Evolutionary conservation across 495 filamentous ascomycete genomes (phyloP).

Genomic region (Clohesyomyces aquaticus): DNA sequence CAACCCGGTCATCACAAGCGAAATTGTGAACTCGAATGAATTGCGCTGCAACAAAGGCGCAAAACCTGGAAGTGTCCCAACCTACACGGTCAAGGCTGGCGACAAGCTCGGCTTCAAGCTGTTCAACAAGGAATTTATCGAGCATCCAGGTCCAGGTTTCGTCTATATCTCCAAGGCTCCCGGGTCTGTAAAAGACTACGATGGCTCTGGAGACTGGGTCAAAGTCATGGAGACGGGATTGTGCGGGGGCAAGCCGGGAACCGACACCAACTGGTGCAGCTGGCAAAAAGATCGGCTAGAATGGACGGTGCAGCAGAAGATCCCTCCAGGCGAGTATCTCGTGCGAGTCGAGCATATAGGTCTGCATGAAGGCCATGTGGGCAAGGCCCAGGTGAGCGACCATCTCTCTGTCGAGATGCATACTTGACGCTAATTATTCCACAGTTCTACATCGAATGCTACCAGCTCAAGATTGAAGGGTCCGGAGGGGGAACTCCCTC

Average conservation of each 20-base stretch:
- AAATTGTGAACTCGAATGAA: conserved; percentile 35
- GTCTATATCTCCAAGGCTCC: conserved; percentile 40
- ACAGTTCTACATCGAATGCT: conserved; percentile 28
- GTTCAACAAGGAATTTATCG: conserved; percentile 40
- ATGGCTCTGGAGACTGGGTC: conserved; percentile 41
- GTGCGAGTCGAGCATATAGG: conserved; percentile 39
- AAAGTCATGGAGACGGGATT: conserved; percentile 36
- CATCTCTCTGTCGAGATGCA: too few species aligned
- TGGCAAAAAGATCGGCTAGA: conserved; percentile 39
- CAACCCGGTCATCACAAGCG: conserved; percentile 30
- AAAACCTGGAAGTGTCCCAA: conserved; percentile 22
- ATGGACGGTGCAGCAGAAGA: conserved; percentile 31
- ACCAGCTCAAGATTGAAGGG: conserved; percentile 34
- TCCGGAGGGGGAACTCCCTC: conserved; percentile 11
- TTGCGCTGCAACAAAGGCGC: conserved; percentile 41
- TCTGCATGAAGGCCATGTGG: conserved; percentile 26
- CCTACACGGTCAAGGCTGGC: conserved; percentile 38
- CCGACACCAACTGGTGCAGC: conserved; percentile 33
- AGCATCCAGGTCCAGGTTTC: conserved; percentile 38
- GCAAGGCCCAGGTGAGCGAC: conserved; percentile 29
- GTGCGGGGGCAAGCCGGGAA: conserved; percentile 15
- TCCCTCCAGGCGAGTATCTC: conserved; percentile 36
- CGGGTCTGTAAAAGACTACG: conserved; percentile 31
- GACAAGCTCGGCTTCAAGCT: conserved; percentile 41
- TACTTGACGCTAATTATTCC: not conserved